Conservation (phyloP, 257 asterid species). For the Solanum ahanhuiri region DNA sequence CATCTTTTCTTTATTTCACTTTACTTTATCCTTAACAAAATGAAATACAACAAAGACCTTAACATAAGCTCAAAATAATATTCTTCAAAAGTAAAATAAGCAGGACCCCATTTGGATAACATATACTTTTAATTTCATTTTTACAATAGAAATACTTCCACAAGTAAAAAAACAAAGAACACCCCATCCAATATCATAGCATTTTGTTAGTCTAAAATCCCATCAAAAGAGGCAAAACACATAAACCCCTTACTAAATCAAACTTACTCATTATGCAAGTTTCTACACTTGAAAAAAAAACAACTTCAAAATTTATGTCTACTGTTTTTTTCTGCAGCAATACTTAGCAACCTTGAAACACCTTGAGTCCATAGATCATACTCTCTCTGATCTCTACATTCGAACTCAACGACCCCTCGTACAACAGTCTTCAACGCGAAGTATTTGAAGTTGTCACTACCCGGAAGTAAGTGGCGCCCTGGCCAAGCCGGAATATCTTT, state of each 20-base stretch:
- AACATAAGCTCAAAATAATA: slow-evolving; percentile 26
- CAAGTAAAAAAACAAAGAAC: not conserved
- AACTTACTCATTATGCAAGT: not conserved
- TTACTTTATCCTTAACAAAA: slow-evolving; percentile 18
- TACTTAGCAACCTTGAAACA: slow-evolving; percentile 64
- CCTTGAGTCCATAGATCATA: slow-evolving; percentile 96
- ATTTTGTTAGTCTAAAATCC: not conserved
- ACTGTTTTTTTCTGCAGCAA: slow-evolving; percentile 69
- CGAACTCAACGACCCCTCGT: slow-evolving; percentile 83
- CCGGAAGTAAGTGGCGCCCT: slow-evolving; percentile 88
- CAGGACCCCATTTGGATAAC: slow-evolving; percentile 28
- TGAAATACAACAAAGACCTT: not conserved
- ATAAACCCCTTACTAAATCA: slow-evolving; percentile 2
- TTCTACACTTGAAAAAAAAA: not conserved
- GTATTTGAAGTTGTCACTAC: slow-evolving; percentile 68
- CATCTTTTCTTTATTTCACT: slow-evolving; percentile 31
- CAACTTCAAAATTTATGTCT: slow-evolving; percentile 34
- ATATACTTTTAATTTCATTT: slow-evolving; percentile 12
- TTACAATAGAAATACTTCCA: slow-evolving; percentile 9
- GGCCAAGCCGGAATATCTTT: slow-evolving; percentile 93
- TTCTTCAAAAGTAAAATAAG: slow-evolving; percentile 11
- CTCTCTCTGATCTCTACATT: slow-evolving; percentile 74
- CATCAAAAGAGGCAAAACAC: not conserved
- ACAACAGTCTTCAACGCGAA: slow-evolving; percentile 67
- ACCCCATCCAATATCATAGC: not conserved